Base-by-base conservation (phyloP, 306 rosid species). In the Citrullus colocynthis region DNA sequence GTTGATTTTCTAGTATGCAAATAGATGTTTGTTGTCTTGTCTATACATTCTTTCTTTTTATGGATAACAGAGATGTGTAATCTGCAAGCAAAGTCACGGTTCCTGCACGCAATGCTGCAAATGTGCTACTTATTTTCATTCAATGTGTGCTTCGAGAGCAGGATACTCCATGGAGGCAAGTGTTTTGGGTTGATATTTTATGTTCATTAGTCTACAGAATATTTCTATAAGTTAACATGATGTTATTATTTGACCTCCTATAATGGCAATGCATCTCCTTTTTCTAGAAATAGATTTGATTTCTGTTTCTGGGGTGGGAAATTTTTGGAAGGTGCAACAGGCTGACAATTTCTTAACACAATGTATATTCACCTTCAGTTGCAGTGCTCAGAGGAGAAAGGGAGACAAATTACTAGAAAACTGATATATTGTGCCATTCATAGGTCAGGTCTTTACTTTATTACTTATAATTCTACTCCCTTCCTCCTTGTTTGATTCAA, bases 101-200 rank as follows among this genome's bases (percentile, higher is more conserved):
- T 90, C 99, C 83, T 95, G 99, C 82, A 82, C 95, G 13, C 87
- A 87, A 75, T 95, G 99, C 85, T 88, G 89, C 91, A 92, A 92
- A 73, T 95, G 99, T 88, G 89, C 93, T 58, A 88, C 97, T 36
- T 69, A 90, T 88, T 92, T 95, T 83, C 99, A 92, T 71, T 86
- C 84, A 76, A 91, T 80, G 84, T 95, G 99, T 59, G 99, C 99
- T 42, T 85, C 92, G 63, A 95, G 88, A 86, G 96, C 97, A 7
- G 99, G 99, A 70, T 95, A 95, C 84, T 83, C 85, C 88, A 95
- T 89, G 97, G 99, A 95, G 83, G 99, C 89, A 87, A 90, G 97
- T 83, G 70, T 77, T 66, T 20, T 12, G 45, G 49, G 20, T 88
- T 71, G 76, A 7, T 64, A 30, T 63, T 80, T 3, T 28, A 45